Base-by-base conservation (phyloP, 2,329 filamentous ascomycete genomes). In the Fusarium gaditjirri region DNA sequence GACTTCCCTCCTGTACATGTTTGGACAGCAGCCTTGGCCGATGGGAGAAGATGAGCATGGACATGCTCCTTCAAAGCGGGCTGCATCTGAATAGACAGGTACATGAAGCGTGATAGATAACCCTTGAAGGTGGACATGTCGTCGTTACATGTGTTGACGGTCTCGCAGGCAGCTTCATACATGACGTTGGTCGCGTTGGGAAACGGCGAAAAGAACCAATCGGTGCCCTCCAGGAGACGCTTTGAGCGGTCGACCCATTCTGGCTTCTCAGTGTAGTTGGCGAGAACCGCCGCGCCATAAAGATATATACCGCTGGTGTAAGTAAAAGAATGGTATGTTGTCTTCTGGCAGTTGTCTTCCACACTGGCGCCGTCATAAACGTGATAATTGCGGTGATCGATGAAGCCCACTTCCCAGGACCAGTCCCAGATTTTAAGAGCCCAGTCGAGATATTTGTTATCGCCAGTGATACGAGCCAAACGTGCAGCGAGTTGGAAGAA, bases 401-500 rank as follows among this genome's bases (percentile, higher is more conserved):
- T 86, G 63, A 94, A 83, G 19, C 88, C 87, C 12, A 90, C 80
- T 4, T 82, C 79, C 49, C 81, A 78, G 2, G 86, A 86, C 91
- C 92, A 94, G 74, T 93, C 87, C 82, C 86, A 93, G n/a, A 89
- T 83, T 76, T 88, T 89, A 49, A 85, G 80, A 3, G 92, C 91
- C 92, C 91, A 94, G 23, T 92, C 86, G 19, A 83, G 70, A 75
- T 93, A 93, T 0, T 88, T 91, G 54, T 86, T 80, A 75, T 93
- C 91, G 21, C 89, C 89, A 0, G 91, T 93, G 66, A 89, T 90
- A 50, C 91, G 88, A 31, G 91, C 92, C 19, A 95, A 86, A 23
- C 93, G 91, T 2, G 94, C 93, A 8, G 92, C 91, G 17, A 97
- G 86, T 76, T 95, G 92, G 81, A 97, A 95, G 78, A 96, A 90